phyloP scores from a whole-genome alignment of 1,284 basidiomycete genomes.

The Sanghuangporus baumii region DNA sequence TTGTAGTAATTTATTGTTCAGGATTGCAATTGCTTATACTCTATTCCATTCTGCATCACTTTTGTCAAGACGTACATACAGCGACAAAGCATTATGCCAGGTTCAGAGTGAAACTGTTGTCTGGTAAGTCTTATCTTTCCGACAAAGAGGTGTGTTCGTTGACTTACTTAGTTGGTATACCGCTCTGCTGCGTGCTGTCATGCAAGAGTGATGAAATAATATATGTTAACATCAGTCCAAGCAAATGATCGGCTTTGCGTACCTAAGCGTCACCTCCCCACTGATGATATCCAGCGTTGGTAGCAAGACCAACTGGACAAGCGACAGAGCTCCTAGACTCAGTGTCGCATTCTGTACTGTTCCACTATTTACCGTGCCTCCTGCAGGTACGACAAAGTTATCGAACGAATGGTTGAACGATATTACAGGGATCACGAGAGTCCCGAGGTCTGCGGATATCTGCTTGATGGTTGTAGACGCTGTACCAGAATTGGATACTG shows the following conservation, averaged over 20 bases:
- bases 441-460: constrained; percentile 5
- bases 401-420: constrained; percentile 37
- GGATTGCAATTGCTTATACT: neutral
- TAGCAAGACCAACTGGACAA: constrained; percentile 33
- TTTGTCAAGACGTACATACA: neutral
- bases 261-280: constrained; percentile 34
- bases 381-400: constrained; percentile 30
- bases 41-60: neutral
- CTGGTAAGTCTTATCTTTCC: neutral
- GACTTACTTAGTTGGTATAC: constrained; percentile 12
- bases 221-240: neutral
- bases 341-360: constrained; percentile 34
- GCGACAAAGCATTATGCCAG: neutral
- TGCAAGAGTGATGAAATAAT: neutral
- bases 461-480: constrained; percentile 5
- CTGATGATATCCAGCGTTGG: constrained; percentile 33
- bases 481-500: constrained; percentile 7
- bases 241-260: constrained; percentile 13
- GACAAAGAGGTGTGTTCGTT: neutral
- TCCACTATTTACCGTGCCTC: constrained; percentile 34
- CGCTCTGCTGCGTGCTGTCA: constrained; percentile 8
- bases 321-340: constrained; percentile 30
- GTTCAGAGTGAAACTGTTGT: constrained; percentile 5
- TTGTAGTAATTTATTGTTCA: neutral
- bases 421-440: constrained; percentile 1